Evolutionary conservation across 2,329 filamentous ascomycete species (phyloP).

Genomic region (Zymoseptoria ardabiliae): DNA sequence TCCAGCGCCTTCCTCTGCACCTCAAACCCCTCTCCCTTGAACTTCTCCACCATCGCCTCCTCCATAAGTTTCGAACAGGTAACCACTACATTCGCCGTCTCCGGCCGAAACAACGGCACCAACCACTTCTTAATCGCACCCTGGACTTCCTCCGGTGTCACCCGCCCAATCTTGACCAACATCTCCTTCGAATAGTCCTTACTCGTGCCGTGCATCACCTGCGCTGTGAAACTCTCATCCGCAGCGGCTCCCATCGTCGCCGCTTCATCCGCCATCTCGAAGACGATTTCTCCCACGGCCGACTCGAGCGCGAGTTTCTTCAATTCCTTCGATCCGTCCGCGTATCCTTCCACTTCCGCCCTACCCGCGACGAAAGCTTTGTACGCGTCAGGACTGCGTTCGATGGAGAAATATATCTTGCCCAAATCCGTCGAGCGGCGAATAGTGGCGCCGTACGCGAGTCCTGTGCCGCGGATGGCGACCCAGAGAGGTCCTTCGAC

Average conservation of each 20-base stretch:
- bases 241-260: slow-evolving; percentile 77
- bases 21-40: slow-evolving; percentile 70
- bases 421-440: slow-evolving; percentile 70
- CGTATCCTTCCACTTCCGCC: slow-evolving; percentile 66
- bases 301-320: slow-evolving; percentile 81
- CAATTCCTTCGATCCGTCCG: slow-evolving; percentile 62
- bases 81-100: slow-evolving; percentile 75
- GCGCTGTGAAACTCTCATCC: slow-evolving; percentile 71
- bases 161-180: slow-evolving; percentile 66
- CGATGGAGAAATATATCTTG: slow-evolving; percentile 75
- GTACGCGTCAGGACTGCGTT: slow-evolving; percentile 80
- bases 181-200: slow-evolving; percentile 72
- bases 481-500: slow-evolving; percentile 94
- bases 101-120: slow-evolving; percentile 70
- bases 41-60: slow-evolving; percentile 70
- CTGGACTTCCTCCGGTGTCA: slow-evolving; percentile 70
- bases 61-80: slow-evolving; percentile 81
- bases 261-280: slow-evolving; percentile 80
- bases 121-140: slow-evolving; percentile 66
- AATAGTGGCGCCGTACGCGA: slow-evolving; percentile 85
- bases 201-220: slow-evolving; percentile 68
- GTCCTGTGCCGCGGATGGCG: slow-evolving; percentile 82
- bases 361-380: slow-evolving; percentile 76
- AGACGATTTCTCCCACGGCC: slow-evolving; percentile 82
- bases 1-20: slow-evolving; percentile 66